Conservation (phyloP, 2,329 filamentous ascomycete species). For the Rasamsonia emersonii region DNA sequence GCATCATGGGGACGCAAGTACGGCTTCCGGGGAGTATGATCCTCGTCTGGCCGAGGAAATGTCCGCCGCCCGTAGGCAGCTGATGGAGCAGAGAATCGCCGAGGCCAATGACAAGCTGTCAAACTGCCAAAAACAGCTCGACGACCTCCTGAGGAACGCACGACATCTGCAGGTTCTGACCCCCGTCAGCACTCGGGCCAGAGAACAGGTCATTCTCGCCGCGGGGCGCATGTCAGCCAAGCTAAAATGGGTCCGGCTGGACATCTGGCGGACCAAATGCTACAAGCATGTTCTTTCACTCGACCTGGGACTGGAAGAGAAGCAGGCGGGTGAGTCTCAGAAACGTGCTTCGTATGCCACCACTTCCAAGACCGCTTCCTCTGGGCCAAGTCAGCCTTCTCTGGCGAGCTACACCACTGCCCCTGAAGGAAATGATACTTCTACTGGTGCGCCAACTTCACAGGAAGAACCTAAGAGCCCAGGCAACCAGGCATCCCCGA, state of each 20-base stretch:
- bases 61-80: slow-evolving; percentile 66
- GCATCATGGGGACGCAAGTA: slow-evolving; percentile 59
- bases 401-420: slow-evolving; percentile 14
- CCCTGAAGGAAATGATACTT: slow-evolving; percentile 16
- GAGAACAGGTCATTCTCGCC: slow-evolving; percentile 76
- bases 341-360: slow-evolving; percentile 4
- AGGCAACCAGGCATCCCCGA: slow-evolving; percentile 14
- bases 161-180: slow-evolving; percentile 82
- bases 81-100: slow-evolving; percentile 74
- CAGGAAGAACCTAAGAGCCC: slow-evolving; percentile 11
- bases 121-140: slow-evolving; percentile 65
- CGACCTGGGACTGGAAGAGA: slow-evolving; percentile 71
- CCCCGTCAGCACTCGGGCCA: slow-evolving; percentile 81
- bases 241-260: slow-evolving; percentile 86
- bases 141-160: slow-evolving; percentile 76
- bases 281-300: slow-evolving; percentile 79
- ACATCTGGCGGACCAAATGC: slow-evolving; percentile 86
- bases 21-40: slow-evolving; percentile 46
- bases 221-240: slow-evolving; percentile 79
- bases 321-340: slow-evolving; percentile 4
- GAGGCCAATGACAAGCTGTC: slow-evolving; percentile 75
- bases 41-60: slow-evolving; percentile 81
- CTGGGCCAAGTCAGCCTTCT: slow-evolving; percentile 13
- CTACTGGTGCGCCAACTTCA: slow-evolving; percentile 8
- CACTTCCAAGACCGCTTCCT: slow-evolving; percentile 8